Percentiles rank a stretch among this genome's conserved stretches.
Evolutionary conservation across 768 basidiomycete genomes (phyloP).

Genomic region (Tulasnella sp.): DNA sequence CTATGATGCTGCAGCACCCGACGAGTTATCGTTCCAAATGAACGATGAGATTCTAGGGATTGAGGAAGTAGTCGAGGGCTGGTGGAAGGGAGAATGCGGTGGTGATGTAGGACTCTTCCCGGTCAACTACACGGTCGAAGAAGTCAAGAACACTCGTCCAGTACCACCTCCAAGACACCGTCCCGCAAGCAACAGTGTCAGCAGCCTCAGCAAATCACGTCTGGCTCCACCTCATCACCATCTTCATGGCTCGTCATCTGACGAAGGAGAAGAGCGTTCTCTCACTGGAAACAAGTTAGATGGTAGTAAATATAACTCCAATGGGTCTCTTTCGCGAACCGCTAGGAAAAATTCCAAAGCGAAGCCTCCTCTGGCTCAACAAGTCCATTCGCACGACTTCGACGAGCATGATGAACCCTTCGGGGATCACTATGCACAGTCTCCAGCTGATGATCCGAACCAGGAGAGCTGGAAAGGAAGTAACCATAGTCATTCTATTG

Average conservation of each 20-base stretch:
- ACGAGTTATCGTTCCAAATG: conserved; percentile 61
- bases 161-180: conserved; percentile 26
- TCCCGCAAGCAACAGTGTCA: conserved; percentile 3
- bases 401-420: conserved; percentile 40
- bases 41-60: conserved; percentile 67
- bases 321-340: conserved; percentile 25
- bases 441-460: conserved; percentile 22
- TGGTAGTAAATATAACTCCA: conserved; percentile 19
- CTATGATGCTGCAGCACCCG: conserved; percentile 50
- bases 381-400: conserved; percentile 23
- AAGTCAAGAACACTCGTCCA: conserved; percentile 22
- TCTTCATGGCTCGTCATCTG: conserved; percentile 20
- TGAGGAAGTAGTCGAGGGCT: conserved; percentile 72
- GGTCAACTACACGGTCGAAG: conserved; percentile 56
- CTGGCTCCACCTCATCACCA: conserved; percentile 21
- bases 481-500: conserved; percentile 14
- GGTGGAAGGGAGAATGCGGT: conserved; percentile 73
- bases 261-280: conserved; percentile 20
- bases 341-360: conserved; percentile 18
- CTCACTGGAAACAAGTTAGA: conserved; percentile 22
- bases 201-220: background rate
- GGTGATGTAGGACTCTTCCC: conserved; percentile 75
- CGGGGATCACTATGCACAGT: conserved; percentile 31
- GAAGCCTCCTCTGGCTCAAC: background rate
- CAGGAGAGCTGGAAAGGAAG: conserved; percentile 21